A percentile compares a stretch with the other conserved stretches of the same genome.
phyloP scores from a whole-genome alignment of 176 grass and related monocot genomes.

The Aegilops longissima region DNA sequence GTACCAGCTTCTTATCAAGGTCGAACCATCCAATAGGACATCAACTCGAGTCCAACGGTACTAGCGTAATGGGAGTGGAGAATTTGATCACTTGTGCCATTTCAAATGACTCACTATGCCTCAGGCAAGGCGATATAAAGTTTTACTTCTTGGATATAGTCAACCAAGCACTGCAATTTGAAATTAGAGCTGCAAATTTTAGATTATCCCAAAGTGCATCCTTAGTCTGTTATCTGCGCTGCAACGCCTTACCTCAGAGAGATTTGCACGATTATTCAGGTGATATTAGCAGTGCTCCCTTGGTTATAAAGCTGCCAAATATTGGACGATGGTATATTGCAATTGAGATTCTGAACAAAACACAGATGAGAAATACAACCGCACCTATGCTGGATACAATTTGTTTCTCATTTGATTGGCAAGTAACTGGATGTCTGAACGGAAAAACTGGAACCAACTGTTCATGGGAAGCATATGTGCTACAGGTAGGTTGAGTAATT shows the following conservation, averaged over 20 bases:
- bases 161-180: constrained; percentile 62
- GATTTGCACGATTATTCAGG: constrained; percentile 81
- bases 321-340: constrained; percentile 90
- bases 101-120: constrained; percentile 68
- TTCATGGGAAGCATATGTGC: constrained; percentile 62
- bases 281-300: constrained; percentile 57
- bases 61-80: constrained; percentile 20
- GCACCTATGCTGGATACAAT: constrained; percentile 35
- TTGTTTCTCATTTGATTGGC: constrained; percentile 90
- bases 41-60: constrained; percentile 35
- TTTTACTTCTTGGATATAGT: constrained; percentile 77
- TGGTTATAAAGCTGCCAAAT: constrained; percentile 77
- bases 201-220: constrained; percentile 39
- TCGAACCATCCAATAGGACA: constrained; percentile 30
- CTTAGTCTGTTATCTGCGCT: constrained; percentile 63
- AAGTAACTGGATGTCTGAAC: constrained; percentile 60
- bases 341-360: constrained; percentile 60
- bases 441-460: constrained; percentile 87
- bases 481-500: constrained; percentile 57
- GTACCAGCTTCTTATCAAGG: constrained; percentile 29
- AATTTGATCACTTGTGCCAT: constrained; percentile 67
- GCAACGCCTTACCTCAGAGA: constrained; percentile 68
- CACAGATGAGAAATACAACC: constrained; percentile 46
- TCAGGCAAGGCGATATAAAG: constrained; percentile 62
- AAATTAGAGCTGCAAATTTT: constrained; percentile 49